Base-by-base conservation (phyloP, 768 basidiomycete species). In the Naganishia randhawae region DNA sequence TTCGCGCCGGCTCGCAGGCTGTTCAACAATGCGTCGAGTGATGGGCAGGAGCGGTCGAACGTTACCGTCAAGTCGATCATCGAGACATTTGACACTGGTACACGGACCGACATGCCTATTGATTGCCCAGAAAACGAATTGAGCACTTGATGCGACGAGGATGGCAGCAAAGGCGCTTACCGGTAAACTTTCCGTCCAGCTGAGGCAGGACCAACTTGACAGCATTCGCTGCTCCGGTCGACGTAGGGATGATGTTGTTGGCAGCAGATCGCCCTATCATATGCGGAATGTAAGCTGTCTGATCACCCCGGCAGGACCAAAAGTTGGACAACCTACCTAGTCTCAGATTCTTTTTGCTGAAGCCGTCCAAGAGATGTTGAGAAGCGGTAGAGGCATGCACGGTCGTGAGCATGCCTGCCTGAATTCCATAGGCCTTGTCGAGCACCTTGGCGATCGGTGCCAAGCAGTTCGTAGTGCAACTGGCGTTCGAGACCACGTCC, bases 381-480 rank as follows among this genome's bases (percentile, higher is more conserved):
- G 72, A 74, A 0, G 77, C 71, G 8, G 80, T 81, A 48, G 73
- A 74, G 14, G 80, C 80, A 69, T 81, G 80, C 1, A 81, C 72
- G 13, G 80, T 81, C 3, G 80, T 79, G 76, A 81, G 76, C 78
- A 81, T 79, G 0, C 79, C 80, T 1, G 71, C 72, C 57, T 78
- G 73, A 64, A 81, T 77, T 6, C 80, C 80, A 39, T 78, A 81
- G 0, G 74, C 65, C 11, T 76, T 50, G 35, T 80, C 68, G 2
- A 81, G 68, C 0, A 81, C 75, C 39, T 75, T 73, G 19, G 80
- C 80, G 50, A 81, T 70, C 1, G 80, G 79, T 0, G 80, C 79
- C 3, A 81, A 69, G 65, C 80, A 81, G 69, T 81, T 80, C 19
- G 80, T 81, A 73, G 80, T 81, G 64, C 80, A 81, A 33, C 73